Evolutionary conservation across 129 eudicot genomes (phyloP), one percentile per base, ranked within the genome.

Genomic region (Escallonia herrerae): DNA sequence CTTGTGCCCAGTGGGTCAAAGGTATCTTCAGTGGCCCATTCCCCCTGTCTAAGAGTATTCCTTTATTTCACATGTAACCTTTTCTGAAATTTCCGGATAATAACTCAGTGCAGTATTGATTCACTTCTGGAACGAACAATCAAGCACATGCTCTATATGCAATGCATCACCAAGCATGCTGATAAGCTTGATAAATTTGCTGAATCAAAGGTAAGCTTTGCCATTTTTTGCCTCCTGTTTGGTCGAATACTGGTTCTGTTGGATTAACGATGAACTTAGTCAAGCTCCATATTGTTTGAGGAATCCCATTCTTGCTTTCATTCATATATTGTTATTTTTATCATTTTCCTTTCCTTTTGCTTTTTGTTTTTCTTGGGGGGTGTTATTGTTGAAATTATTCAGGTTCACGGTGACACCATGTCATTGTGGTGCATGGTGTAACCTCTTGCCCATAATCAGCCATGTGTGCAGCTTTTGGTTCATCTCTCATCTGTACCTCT

Each of bases 1-100:
- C 93, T 93, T 72, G 90, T 93, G 62, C 95, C 99, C 15, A 93
- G 77, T 65, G 99, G 99, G 79, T 86, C 97, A 58, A 94, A 94
- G 95, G 99, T 94, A 77, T 63, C 58, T 47, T 65, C 49, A 4
- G 41, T 7, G 3, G 40, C 47, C 13, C 14, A 39, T 71, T 53
- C 49, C 40, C 52, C 12, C 41, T 66, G 40, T 52, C 48, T 75
- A 56, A 7, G 41, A 10, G 33, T 22, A 22, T n/a, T 39, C 42
- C 40, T 69, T 9, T 8, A 2, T 22, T 37, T 47, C 62, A 22
- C 4, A 15, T 61, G 41, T 48, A 44, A 11, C 62, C 13, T 60
- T 10, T 68, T 71, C 63, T 87, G 68, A 80, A 63, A 66, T 58
- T n/a, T 62, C 58, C 71, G 15, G 53, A 68, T 73, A 43, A 76